Evolutionary conservation across 129 eudicot species (phyloP).

Genomic region (Calendula officinalis): DNA sequence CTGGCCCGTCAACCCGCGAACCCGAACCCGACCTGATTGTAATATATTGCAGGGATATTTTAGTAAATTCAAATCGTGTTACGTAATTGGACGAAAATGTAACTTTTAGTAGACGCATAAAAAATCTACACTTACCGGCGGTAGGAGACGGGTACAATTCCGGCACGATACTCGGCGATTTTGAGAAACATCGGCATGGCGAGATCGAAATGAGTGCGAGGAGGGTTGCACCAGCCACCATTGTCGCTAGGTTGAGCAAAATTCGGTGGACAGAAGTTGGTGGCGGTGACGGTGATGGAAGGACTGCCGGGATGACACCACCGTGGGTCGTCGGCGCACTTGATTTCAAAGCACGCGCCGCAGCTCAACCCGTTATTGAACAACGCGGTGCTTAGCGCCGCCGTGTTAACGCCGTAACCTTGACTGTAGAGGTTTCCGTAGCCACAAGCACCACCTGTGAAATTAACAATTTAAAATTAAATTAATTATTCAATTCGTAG

Average conservation of each 20-base stretch:
- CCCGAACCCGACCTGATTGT: too few relatives aligned
- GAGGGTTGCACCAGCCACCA: conserved; percentile 99
- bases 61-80: not conserved
- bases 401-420: conserved; percentile 93
- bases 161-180: conserved; percentile 89
- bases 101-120: not conserved
- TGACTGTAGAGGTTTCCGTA: conserved; percentile 86
- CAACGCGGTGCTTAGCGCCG: conserved; percentile 86
- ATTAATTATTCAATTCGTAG: not conserved
- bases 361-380: conserved; percentile 88
- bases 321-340: conserved; percentile 64
- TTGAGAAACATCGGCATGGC: conserved; percentile 94
- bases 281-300: conserved; percentile 71
- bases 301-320: conserved; percentile 97
- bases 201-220: conserved; percentile 81
- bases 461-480: too few relatives aligned
- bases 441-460: conserved; percentile 89
- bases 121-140: conserved; percentile 58
- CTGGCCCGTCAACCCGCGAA: too few relatives aligned
- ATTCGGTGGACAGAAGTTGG: conserved; percentile 91
- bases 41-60: too few relatives aligned
- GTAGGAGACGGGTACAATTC: conserved; percentile 79
- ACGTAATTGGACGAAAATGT: not conserved
- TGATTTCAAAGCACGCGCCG: conserved; percentile 85
- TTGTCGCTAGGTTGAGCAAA: conserved; percentile 72